phyloP scores from a whole-genome alignment of 257 asterid species.

The Nicotiana sylvestris region DNA sequence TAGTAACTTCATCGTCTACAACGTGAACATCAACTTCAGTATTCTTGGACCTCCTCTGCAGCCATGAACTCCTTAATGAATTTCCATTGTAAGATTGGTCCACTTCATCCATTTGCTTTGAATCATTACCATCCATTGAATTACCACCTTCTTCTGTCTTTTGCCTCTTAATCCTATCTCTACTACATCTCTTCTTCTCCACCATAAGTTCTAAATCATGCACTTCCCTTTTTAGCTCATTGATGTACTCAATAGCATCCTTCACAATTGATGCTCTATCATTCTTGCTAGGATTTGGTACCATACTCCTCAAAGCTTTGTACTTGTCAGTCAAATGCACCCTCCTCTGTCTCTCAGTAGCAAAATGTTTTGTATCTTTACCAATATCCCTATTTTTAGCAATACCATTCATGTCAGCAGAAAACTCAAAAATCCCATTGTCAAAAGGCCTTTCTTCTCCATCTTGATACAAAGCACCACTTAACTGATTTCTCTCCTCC shows the following conservation, averaged over 20 bases:
- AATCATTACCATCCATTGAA: constrained; percentile 24
- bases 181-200: constrained; percentile 67
- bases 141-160: constrained; percentile 26
- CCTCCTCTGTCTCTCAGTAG: constrained; percentile 84
- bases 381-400: constrained; percentile 43
- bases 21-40: constrained; percentile 82
- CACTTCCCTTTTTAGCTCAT: constrained; percentile 62
- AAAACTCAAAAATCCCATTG: constrained; percentile 59
- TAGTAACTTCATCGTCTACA: constrained; percentile 74
- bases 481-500: constrained; percentile 51
- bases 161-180: constrained; percentile 62
- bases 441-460: constrained; percentile 47
- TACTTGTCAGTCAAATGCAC: constrained; percentile 58
- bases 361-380: constrained; percentile 55
- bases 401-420: constrained; percentile 48
- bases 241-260: constrained; percentile 53
- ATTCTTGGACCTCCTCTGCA: constrained; percentile 71
- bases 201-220: constrained; percentile 44
- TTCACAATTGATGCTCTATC: constrained; percentile 62
- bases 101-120: constrained; percentile 38
- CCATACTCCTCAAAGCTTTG: constrained; percentile 44
- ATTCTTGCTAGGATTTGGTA: constrained; percentile 66
- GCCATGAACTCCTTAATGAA: constrained; percentile 77
- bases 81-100: constrained; percentile 45
- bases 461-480: constrained; percentile 39